A percentile compares a stretch with the other conserved stretches of the same genome.
Evolutionary conservation across 176 grass and related monocot genomes (phyloP).

Genomic region (Melocanna baccifera): DNA sequence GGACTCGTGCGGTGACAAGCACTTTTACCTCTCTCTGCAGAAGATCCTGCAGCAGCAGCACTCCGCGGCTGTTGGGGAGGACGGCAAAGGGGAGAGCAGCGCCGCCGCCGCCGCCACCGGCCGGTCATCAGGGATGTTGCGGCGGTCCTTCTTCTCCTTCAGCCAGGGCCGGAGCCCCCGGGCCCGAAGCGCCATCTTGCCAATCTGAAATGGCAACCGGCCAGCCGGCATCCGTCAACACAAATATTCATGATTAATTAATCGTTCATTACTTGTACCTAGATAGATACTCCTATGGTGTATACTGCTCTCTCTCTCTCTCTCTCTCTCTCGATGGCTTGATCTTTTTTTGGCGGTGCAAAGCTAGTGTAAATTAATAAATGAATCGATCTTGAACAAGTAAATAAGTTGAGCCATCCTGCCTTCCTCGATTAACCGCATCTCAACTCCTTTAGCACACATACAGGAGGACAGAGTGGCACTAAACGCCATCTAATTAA

Average conservation of each 20-base stretch:
- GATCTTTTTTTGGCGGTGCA: not conserved
- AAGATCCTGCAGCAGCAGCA: slow-evolving; percentile 39
- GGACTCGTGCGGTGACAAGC: slow-evolving; percentile 60
- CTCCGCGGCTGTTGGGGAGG: not conserved
- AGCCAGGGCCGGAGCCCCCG: slow-evolving; percentile 28
- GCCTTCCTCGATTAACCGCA: not conserved
- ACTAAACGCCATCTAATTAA: too few relatives aligned
- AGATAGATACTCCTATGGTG: not conserved
- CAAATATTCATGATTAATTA: not conserved
- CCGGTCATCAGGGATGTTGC: not conserved
- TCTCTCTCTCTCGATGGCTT: not conserved
- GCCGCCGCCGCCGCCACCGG: not conserved
- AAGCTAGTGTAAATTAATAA: not conserved
- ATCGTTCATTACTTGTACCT: not conserved
- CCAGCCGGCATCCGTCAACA: too few relatives aligned
- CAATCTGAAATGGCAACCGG: slow-evolving; percentile 7
- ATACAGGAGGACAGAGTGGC: too few relatives aligned
- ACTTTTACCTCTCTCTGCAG: slow-evolving; percentile 60
- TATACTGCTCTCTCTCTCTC: not conserved
- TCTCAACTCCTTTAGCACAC: not conserved
- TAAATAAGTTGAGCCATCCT: not conserved
- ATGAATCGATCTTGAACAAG: not conserved
- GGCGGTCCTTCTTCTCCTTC: slow-evolving; percentile 45
- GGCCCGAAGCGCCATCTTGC: slow-evolving; percentile 9
- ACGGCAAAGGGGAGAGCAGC: not conserved